A percentile compares a stretch with the other conserved stretches of the same genome.
phyloP scores from a whole-genome alignment of 352 stramenopile species.

The Phytophthora citricola region DNA sequence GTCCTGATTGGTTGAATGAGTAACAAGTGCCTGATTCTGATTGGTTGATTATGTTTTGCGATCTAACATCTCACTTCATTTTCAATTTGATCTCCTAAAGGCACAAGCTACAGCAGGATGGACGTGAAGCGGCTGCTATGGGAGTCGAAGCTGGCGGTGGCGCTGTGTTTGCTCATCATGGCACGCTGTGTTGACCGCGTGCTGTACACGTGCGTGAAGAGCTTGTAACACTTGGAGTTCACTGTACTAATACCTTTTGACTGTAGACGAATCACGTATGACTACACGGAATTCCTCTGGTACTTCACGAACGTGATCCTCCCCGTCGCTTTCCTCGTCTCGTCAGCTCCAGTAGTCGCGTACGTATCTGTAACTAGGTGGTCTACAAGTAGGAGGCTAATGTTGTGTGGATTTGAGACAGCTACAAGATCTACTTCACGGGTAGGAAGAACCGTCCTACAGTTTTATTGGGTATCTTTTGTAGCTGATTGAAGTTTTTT shows the following conservation, averaged over 20 bases:
- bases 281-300: conserved; percentile 89
- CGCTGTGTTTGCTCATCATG: conserved; percentile 78
- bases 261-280: conserved; percentile 84
- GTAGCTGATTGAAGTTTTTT: neutral
- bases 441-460: conserved; percentile 31
- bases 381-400: neutral
- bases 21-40: no score
- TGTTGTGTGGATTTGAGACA: conserved; percentile 13
- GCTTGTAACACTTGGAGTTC: neutral
- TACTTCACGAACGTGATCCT: conserved; percentile 90
- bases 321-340: conserved; percentile 76
- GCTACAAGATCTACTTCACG: conserved; percentile 87
- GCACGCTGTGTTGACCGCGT: conserved; percentile 85
- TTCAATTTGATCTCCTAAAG: neutral
- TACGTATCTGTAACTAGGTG: conserved; percentile 30
- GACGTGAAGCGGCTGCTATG: conserved; percentile 78
- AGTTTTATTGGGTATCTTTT: neutral
- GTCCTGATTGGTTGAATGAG: neutral
- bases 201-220: conserved; percentile 79
- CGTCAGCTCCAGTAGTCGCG: conserved; percentile 78
- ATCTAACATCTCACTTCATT: conserved; percentile 20
- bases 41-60: neutral
- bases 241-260: neutral
- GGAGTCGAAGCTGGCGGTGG: conserved; percentile 87
- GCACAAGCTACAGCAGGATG: conserved; percentile 29